Conservation (phyloP, 1,139 yeast genomes). For the Fermentozyma sake region DNA sequence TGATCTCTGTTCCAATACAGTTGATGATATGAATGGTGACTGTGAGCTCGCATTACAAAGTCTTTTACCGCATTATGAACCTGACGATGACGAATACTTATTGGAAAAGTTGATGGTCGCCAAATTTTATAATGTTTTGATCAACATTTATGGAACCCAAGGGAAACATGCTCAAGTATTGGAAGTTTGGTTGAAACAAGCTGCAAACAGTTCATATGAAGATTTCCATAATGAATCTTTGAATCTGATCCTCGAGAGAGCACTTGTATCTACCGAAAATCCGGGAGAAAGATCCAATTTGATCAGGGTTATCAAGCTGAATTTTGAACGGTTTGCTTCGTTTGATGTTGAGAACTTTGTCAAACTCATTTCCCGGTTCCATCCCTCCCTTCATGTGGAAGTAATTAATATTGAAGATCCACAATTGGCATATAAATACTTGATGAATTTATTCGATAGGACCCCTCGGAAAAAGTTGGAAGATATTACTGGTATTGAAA, state of each 20-base stretch:
- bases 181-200: slow-evolving; percentile 29
- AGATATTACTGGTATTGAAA: slow-evolving; percentile 4
- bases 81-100: slow-evolving; percentile 45
- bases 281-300: slow-evolving; percentile 31
- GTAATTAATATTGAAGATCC: slow-evolving; percentile 26
- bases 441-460: slow-evolving; percentile 16
- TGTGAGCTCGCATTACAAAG: slow-evolving; percentile 73
- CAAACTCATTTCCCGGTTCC: slow-evolving; percentile 28
- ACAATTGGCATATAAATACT: slow-evolving; percentile 22
- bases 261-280: slow-evolving; percentile 28
- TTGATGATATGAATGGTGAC: slow-evolving; percentile 37
- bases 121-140: slow-evolving; percentile 53
- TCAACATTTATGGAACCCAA: slow-evolving; percentile 52
- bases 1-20: slow-evolving; percentile 44
- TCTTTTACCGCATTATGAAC: slow-evolving; percentile 57
- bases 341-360: slow-evolving; percentile 36
- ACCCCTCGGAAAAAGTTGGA: slow-evolving; percentile 10
- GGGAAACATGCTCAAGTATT: slow-evolving; percentile 48
- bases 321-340: slow-evolving; percentile 34
- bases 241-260: slow-evolving; percentile 31
- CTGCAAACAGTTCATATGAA: slow-evolving; percentile 3
- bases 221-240: slow-evolving; percentile 12
- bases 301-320: slow-evolving; percentile 26
- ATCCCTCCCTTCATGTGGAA: slow-evolving; percentile 35
- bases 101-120: slow-evolving; percentile 50